A percentile compares a stretch with the other conserved stretches of the same genome.
phyloP scores from a whole-genome alignment of 2,329 filamentous ascomycete species.

The Pseudogymnoascus sp. region DNA sequence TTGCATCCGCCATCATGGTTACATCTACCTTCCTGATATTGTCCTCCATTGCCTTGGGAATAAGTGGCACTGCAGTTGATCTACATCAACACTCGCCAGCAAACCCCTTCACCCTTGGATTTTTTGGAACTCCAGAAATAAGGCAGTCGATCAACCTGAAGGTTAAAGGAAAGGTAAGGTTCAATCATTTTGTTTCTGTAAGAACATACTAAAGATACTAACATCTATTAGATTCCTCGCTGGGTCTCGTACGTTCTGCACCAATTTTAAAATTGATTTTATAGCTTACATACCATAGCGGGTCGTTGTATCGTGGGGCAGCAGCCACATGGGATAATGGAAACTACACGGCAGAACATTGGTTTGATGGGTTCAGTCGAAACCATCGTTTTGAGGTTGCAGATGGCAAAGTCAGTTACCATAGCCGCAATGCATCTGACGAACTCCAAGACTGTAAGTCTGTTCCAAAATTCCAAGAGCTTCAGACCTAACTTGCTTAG shows the following conservation, averaged over 20 bases:
- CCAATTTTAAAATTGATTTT: background rate
- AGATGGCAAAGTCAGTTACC: slow-evolving; percentile 34
- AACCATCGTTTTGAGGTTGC: slow-evolving; percentile 65
- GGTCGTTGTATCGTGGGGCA: background rate
- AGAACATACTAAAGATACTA: background rate
- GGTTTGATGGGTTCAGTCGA: slow-evolving; percentile 73
- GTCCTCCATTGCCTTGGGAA: background rate
- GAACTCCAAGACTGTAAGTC: slow-evolving; percentile 64
- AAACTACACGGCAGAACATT: slow-evolving; percentile 43
- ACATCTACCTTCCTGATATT: background rate
- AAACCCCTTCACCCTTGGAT: background rate
- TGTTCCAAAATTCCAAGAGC: slow-evolving; percentile 41
- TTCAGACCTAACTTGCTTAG: slow-evolving; percentile 48
- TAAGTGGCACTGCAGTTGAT: background rate
- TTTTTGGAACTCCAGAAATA: slow-evolving; percentile 1
- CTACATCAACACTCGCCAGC: background rate
- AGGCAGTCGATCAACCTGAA: background rate
- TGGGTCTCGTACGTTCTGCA: background rate
- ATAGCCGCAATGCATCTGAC: slow-evolving; percentile 48
- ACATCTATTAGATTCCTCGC: background rate
- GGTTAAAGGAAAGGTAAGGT: background rate
- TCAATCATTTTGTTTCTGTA: background rate
- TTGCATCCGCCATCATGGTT: background rate
- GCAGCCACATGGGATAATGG: slow-evolving; percentile 6
- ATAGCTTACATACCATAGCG: background rate